Evolutionary conservation across 805 yeast genomes (phyloP).

Genomic region (Yamadazyma paraphyllophila): DNA sequence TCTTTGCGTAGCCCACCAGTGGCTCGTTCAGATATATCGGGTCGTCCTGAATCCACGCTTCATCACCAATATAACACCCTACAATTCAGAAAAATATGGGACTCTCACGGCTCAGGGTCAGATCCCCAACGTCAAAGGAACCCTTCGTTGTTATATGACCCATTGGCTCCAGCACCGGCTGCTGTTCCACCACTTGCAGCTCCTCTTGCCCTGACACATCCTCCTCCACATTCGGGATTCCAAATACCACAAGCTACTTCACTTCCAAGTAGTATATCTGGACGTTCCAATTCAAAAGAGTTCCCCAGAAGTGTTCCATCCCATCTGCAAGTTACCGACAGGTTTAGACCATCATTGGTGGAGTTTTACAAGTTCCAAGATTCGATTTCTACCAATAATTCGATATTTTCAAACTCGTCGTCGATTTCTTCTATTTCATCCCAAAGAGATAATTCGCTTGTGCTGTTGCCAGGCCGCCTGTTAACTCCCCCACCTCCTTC

Average conservation of each 20-base stretch:
- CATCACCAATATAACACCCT: constrained; percentile 26
- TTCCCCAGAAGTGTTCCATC: constrained; percentile 17
- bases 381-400: constrained; percentile 19
- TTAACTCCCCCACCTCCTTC: constrained; percentile 11
- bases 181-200: neutral
- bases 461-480: constrained; percentile 4
- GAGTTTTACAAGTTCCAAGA: constrained; percentile 23
- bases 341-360: constrained; percentile 34
- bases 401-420: constrained; percentile 37
- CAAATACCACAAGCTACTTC: neutral
- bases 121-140: constrained; percentile 33
- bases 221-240: neutral
- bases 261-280: neutral
- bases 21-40: constrained; percentile 2
- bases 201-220: neutral
- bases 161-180: constrained; percentile 43
- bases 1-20: constrained; percentile 1
- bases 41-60: neutral
- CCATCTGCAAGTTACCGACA: constrained; percentile 17
- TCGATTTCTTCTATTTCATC: constrained; percentile 33
- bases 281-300: constrained; percentile 8
- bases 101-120: constrained; percentile 11
- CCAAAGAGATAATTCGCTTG: constrained; percentile 14
- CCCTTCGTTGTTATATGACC: constrained; percentile 50
- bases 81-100: constrained; percentile 39